Conservation (phyloP, 2,329 filamentous ascomycete species). For the Orbilia quercus region DNA sequence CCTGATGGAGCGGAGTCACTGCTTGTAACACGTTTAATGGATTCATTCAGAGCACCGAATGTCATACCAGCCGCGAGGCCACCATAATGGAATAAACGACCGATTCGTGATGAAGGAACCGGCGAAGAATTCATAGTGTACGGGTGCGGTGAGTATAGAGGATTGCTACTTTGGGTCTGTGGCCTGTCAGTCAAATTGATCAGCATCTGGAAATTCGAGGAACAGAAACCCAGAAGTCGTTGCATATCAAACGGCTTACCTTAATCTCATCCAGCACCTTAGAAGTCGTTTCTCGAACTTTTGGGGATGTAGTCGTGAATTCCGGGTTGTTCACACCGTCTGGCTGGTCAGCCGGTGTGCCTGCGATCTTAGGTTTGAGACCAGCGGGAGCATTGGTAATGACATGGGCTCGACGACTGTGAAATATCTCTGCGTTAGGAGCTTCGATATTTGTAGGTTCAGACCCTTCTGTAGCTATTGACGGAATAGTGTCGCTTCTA, state of each 20-base stretch:
- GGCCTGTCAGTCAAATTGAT: slow-evolving; percentile 58
- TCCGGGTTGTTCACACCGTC: slow-evolving; percentile 47
- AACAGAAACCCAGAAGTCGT: slow-evolving; percentile 60
- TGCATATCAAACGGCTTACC: slow-evolving; percentile 63
- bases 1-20: slow-evolving; percentile 70
- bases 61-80: slow-evolving; percentile 95
- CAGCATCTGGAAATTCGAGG: slow-evolving; percentile 62
- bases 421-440: slow-evolving; percentile 72
- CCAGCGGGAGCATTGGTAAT: slow-evolving; percentile 56
- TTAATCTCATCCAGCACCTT: slow-evolving; percentile 60
- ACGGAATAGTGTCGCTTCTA: slow-evolving; percentile 40
- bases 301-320: slow-evolving; percentile 54
- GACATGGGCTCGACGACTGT: slow-evolving; percentile 66
- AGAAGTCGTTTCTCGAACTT: slow-evolving; percentile 18
- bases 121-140: slow-evolving; percentile 87
- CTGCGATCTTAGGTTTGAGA: slow-evolving; percentile 11
- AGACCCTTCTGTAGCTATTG: slow-evolving; percentile 57
- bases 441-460: slow-evolving; percentile 64
- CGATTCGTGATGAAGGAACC: slow-evolving; percentile 86
- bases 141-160: slow-evolving; percentile 61
- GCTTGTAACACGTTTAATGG: slow-evolving; percentile 81
- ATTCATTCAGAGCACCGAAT: slow-evolving; percentile 87
- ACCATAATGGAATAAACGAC: slow-evolving; percentile 92
- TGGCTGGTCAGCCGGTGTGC: slow-evolving; percentile 61
- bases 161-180: slow-evolving; percentile 60